A percentile compares a stretch with the other conserved stretches of the same genome.
phyloP scores from a whole-genome alignment of 1,284 basidiomycete genomes.

The Microbotryum lychnidis-dioicae region DNA sequence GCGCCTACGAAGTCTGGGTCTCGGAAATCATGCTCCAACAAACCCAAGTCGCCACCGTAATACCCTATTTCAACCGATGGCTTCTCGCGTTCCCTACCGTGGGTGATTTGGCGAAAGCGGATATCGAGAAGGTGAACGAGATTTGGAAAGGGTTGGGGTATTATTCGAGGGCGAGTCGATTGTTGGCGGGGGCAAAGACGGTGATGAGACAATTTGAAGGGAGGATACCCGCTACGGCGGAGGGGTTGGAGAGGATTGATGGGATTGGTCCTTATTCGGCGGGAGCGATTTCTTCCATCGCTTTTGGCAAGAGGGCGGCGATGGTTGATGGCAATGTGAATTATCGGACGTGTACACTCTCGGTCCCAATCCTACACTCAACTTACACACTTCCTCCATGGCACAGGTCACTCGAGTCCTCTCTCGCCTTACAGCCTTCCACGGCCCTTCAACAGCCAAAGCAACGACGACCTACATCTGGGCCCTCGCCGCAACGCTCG shows the following conservation, averaged over 20 bases:
- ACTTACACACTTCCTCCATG: neutral
- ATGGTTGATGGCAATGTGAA: conserved; percentile 87
- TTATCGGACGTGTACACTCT: conserved; percentile 19
- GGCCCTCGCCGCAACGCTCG: conserved; percentile 62
- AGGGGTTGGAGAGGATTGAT: conserved; percentile 56
- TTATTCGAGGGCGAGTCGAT: conserved; percentile 74
- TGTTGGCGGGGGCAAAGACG: conserved; percentile 69
- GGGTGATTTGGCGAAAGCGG: conserved; percentile 60
- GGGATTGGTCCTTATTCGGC: conserved; percentile 42
- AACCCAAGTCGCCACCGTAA: conserved; percentile 72
- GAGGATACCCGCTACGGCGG: conserved; percentile 66
- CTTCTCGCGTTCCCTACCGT: conserved; percentile 62
- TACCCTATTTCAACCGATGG: conserved; percentile 74
- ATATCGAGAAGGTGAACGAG: conserved; percentile 69
- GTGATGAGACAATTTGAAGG: conserved; percentile 60
- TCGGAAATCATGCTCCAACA: conserved; percentile 97
- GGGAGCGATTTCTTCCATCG: conserved; percentile 82
- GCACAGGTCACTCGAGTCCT: conserved; percentile 54
- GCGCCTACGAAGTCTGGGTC: conserved; percentile 80
- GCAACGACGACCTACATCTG: conserved; percentile 70
- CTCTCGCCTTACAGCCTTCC: conserved; percentile 68
- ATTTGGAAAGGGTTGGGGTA: conserved; percentile 83
- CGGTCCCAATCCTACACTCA: neutral
- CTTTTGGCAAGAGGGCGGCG: conserved; percentile 71
- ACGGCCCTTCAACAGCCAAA: conserved; percentile 72